Conservation (phyloP, 768 basidiomycete genomes). For the Mycena rosella region DNA sequence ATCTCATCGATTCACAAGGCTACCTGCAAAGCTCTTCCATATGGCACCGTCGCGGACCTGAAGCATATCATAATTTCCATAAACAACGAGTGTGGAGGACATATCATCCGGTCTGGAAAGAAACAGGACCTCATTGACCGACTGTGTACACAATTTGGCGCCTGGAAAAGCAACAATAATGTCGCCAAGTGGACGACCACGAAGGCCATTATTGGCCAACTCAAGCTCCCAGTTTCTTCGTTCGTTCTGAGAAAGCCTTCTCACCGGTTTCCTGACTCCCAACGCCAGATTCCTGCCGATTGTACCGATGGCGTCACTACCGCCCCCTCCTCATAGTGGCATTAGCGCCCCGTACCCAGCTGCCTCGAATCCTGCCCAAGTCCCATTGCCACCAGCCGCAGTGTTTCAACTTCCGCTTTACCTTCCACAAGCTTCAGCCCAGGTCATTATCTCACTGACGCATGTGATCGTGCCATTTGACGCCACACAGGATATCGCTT, state of each 20-base stretch:
- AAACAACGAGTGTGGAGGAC: slow-evolving; percentile 16
- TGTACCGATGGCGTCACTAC: slow-evolving; percentile 13
- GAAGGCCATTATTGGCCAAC: slow-evolving; percentile 11
- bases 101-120: slow-evolving; percentile 14
- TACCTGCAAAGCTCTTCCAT: slow-evolving; percentile 21
- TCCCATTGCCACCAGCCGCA: slow-evolving; percentile 20
- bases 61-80: slow-evolving; percentile 26
- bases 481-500: slow-evolving; percentile 48
- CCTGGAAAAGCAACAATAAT: slow-evolving; percentile 20
- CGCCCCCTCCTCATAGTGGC: background rate
- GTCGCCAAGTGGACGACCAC: slow-evolving; percentile 7
- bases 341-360: background rate
- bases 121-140: slow-evolving; percentile 32
- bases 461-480: background rate
- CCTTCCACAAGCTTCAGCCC: slow-evolving; percentile 3
- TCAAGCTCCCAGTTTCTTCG: slow-evolving; percentile 8
- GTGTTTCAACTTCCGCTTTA: slow-evolving; percentile 1
- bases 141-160: slow-evolving; percentile 15
- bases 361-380: slow-evolving; percentile 12
- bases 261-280: background rate
- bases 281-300: background rate
- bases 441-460: background rate
- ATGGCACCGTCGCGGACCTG: slow-evolving; percentile 18
- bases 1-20: slow-evolving; percentile 20
- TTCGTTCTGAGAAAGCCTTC: background rate